Evolutionary conservation across 257 asterid genomes (phyloP), one percentile per base, ranked within the genome.

Genomic region (Plantago ovata): DNA sequence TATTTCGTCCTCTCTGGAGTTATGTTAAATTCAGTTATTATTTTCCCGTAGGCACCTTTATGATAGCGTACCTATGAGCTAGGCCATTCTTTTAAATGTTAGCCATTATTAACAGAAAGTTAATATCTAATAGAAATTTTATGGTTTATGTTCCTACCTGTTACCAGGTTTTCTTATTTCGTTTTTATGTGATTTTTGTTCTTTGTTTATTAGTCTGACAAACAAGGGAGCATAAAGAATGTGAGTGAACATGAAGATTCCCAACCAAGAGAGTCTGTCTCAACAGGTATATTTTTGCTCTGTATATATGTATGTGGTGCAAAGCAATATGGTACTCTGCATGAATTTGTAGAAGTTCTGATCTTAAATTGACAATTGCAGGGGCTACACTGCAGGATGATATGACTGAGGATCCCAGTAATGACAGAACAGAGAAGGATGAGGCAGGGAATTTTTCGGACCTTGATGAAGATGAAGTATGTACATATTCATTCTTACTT

Each of bases 381-480:
- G 32, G 32, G 5, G 32, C 32, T 24, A 24, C 5, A 24, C 32
- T 24, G 32, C 32, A 24, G 32, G 32, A 54, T 64, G 65, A 62
- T 52, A 45, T 18, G 50, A n/a, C 22, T 22, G 51, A 56, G 49
- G 81, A 66, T 42, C 63, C 52, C 32, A 36, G 39, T 61, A 45
- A 56, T 13, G 81, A 69, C 22, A 56, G 61, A 57, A 46, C 24
- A 23, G 71, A 71, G 56, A 74, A 66, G 51, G 61, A 44, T 69
- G 88, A 78, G 73, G 78, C 57, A 5, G 93, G 74, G 42, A 86
- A 53, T 58, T 80, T 89, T 18, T 81, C 95, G 1, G 97, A 89
- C 67, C 79, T 84, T 49, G 97, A 89, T 67, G 97, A 89, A 56
- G 53, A 14, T 32, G 97, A 89, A 92, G 97, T 81, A 53, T 64